Evolutionary conservation across 2,329 filamentous ascomycete species (phyloP), one percentile per base, ranked within the genome.

Genomic region (Aspergillus viridinutans): DNA sequence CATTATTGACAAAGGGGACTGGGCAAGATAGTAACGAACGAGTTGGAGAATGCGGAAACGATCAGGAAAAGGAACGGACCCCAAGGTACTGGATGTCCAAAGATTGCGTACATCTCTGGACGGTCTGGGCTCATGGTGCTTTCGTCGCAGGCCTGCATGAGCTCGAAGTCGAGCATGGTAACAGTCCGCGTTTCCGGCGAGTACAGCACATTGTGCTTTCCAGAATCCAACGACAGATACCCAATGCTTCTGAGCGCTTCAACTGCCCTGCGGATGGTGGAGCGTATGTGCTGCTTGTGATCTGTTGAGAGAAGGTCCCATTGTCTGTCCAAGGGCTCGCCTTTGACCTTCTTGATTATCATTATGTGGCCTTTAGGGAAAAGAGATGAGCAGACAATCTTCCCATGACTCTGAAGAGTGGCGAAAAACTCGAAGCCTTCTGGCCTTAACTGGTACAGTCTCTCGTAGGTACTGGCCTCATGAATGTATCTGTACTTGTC

Each of bases 391-490:
- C 48, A 60, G 0, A 1, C 23, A 5, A 60, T 60, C 17, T 47
- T 23, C 3, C 53, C 55, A 20, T 52, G 21, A 12, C 9, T 40
- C 1, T 56, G 53, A 17, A 60, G 1, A 21, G 26, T 42, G 17
- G 57, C 10, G 42, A 61, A 61, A 26, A 38, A 52, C 8, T 52
- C 40, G 26, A 49, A 53, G 3, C 59, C 57, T 10, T 51, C 25
- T 17, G 43, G 49, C n/a, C 35, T 42, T 20, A 28, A 50, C 21
- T 52, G 7, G 25, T 58, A 23, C 9, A 62, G 17, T 2, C 12
- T 32, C 26, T 60, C 60, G 28, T 60, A 62, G 2, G 50, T 48
- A 5, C 47, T 43, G 4, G 35, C 28, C 25, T 61, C 57, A 9
- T 53, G 25, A 1, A 38, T 28, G 32, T 58, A 59, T 8, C 57